phyloP scores from a whole-genome alignment of 495 filamentous ascomycete genomes.

The Neurospora sp. region DNA sequence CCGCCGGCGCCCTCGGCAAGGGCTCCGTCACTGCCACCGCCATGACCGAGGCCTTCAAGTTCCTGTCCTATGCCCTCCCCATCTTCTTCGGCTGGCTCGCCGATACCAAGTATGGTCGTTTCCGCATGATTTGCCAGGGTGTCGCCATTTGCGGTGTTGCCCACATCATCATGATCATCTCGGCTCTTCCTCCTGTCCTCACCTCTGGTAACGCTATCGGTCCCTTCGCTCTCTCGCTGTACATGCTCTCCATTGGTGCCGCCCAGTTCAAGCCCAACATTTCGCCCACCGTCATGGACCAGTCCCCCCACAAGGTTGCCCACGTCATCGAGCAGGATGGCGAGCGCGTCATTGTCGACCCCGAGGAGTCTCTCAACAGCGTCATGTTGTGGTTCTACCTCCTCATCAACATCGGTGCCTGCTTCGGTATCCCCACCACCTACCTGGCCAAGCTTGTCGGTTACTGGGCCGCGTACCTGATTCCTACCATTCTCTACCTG shows the following conservation, averaged over 20 bases:
- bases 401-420: constrained; percentile 67
- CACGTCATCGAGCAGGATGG: constrained; percentile 56
- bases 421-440: constrained; percentile 41
- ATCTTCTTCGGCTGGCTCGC: constrained; percentile 51
- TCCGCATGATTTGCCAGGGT: constrained; percentile 51
- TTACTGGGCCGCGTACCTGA: constrained; percentile 64
- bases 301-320: constrained; percentile 45
- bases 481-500: constrained; percentile 51
- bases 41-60: constrained; percentile 46
- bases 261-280: constrained; percentile 58
- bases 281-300: constrained; percentile 61
- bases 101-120: constrained; percentile 47
- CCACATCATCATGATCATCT: constrained; percentile 52
- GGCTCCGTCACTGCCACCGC: constrained; percentile 48
- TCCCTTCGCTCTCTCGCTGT: constrained; percentile 45
- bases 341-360: constrained; percentile 67
- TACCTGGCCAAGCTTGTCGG: constrained; percentile 42
- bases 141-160: constrained; percentile 49
- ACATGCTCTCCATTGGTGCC: constrained; percentile 48
- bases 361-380: constrained; percentile 60
- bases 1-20: constrained; percentile 48
- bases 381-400: constrained; percentile 58
- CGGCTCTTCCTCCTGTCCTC: constrained; percentile 46
- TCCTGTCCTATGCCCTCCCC: constrained; percentile 48
- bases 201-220: constrained; percentile 44